These are phyloP conservation scores for Phascolomyces articulosus DNA, from an alignment of 371 early-diverging fungal genomes.

Conservation along the genomic window DNA sequence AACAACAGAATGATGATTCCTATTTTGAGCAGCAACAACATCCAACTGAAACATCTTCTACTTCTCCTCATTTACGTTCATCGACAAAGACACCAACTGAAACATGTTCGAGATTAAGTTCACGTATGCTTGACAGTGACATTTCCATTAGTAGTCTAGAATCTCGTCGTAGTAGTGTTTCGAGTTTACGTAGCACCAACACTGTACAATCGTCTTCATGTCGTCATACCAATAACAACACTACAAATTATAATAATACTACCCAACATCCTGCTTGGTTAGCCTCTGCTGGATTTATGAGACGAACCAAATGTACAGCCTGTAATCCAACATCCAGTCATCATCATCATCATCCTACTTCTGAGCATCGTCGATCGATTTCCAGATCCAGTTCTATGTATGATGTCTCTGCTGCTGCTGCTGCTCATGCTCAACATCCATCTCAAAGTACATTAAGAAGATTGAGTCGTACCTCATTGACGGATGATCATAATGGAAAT, in stretches of 20 bases:
- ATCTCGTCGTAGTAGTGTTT: conserved; percentile 17
- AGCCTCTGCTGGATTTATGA: conserved; percentile 20
- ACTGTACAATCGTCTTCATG: conserved; percentile 4
- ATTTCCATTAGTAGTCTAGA: conserved; percentile 14
- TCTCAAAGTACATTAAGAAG: not conserved
- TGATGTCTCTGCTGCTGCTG: conserved; percentile 16
- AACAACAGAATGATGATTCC: no score
- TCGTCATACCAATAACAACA: conserved; percentile 1
- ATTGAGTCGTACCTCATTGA: not conserved
- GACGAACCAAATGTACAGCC: conserved; percentile 25
- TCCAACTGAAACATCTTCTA: not conserved
- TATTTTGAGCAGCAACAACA: conserved; percentile 4
- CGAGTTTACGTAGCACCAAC: conserved; percentile 11
- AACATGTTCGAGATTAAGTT: conserved; percentile 3
- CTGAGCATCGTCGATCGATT: conserved; percentile 10
- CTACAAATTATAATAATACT: not conserved
- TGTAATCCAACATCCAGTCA: conserved; percentile 20
- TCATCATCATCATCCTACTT: no score
- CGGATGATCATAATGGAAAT: conserved; percentile 1
- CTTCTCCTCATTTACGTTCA: not conserved
- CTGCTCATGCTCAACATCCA: not conserved
- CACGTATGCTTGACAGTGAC: conserved; percentile 14
- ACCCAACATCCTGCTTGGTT: conserved; percentile 23
- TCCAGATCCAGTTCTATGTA: conserved; percentile 22
- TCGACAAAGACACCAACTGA: not conserved